A percentile compares a stretch with the other conserved stretches of the same genome.
These are phyloP conservation scores for Stereum hirsutum DNA, from an alignment of 1,284 basidiomycete species.

Conservation along the genomic window DNA sequence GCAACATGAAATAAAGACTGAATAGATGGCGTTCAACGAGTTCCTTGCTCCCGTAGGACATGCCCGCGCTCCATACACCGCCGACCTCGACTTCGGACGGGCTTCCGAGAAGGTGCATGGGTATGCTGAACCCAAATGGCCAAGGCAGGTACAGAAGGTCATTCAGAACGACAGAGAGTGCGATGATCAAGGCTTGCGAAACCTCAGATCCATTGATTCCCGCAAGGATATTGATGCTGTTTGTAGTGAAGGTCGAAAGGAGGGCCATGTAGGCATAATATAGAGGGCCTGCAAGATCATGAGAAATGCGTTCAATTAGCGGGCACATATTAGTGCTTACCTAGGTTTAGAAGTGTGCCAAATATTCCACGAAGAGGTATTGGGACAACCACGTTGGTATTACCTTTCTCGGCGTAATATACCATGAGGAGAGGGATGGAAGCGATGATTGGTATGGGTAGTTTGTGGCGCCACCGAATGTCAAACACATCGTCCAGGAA, in stretches of 20 bases:
- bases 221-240: slow-evolving; percentile 98
- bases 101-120: slow-evolving; percentile 60
- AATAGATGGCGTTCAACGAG: slow-evolving; percentile 90
- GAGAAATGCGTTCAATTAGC: background rate
- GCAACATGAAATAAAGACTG: slow-evolving; percentile 94
- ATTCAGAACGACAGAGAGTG: slow-evolving; percentile 84
- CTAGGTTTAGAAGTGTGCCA: slow-evolving; percentile 80
- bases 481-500: slow-evolving; percentile 98
- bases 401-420: slow-evolving; percentile 90
- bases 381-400: slow-evolving; percentile 93
- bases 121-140: slow-evolving; percentile 62
- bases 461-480: slow-evolving; percentile 96
- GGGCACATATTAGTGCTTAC: slow-evolving; percentile 32
- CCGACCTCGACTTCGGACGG: slow-evolving; percentile 61
- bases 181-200: slow-evolving; percentile 89
- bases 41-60: slow-evolving; percentile 79
- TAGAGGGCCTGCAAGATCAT: slow-evolving; percentile 56
- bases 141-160: slow-evolving; percentile 89
- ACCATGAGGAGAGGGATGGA: slow-evolving; percentile 93
- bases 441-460: slow-evolving; percentile 94
- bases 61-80: slow-evolving; percentile 73
- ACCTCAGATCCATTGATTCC: slow-evolving; percentile 97
- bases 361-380: slow-evolving; percentile 66
- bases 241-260: slow-evolving; percentile 94
- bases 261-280: slow-evolving; percentile 98